Conservation (phyloP, 208 protist genomes). For the Dictyostelium gargantuum region DNA sequence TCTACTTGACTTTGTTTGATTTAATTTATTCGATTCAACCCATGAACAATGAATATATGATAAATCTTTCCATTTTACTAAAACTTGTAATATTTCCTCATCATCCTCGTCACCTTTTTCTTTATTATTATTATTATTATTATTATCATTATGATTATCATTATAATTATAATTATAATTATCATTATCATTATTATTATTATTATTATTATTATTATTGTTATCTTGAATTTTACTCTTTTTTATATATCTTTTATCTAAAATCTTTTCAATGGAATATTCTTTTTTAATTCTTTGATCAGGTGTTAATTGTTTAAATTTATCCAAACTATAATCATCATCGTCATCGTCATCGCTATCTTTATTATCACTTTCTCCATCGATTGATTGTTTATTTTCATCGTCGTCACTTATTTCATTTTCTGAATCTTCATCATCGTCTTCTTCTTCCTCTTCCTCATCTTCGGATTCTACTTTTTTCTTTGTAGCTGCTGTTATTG, state of each 20-base stretch:
- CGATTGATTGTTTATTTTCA: background rate
- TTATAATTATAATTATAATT: background rate
- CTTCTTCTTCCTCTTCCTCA: background rate
- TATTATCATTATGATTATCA: background rate
- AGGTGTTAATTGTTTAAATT: background rate
- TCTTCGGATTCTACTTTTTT: background rate
- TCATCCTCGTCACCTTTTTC: background rate
- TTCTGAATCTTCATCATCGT: background rate
- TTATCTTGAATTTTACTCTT: background rate
- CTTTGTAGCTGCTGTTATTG: background rate
- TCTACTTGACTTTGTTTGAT: background rate
- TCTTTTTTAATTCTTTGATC: slow-evolving; percentile 10
- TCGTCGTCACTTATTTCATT: background rate
- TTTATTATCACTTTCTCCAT: background rate
- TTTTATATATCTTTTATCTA: background rate
- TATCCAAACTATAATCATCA: too few species aligned
- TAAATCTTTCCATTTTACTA: slow-evolving; percentile 66
- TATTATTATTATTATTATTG: background rate
- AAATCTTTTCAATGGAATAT: slow-evolving; percentile 34
- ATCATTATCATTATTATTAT: background rate
- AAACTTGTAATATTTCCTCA: background rate
- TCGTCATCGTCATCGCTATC: background rate
- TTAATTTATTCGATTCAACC: background rate
- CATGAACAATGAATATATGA: slow-evolving; percentile 63
- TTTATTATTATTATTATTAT: background rate